A percentile compares a stretch with the other conserved stretches of the same genome.
Conservation (phyloP, 495 filamentous ascomycete species). For the Chaetomium tenue region DNA sequence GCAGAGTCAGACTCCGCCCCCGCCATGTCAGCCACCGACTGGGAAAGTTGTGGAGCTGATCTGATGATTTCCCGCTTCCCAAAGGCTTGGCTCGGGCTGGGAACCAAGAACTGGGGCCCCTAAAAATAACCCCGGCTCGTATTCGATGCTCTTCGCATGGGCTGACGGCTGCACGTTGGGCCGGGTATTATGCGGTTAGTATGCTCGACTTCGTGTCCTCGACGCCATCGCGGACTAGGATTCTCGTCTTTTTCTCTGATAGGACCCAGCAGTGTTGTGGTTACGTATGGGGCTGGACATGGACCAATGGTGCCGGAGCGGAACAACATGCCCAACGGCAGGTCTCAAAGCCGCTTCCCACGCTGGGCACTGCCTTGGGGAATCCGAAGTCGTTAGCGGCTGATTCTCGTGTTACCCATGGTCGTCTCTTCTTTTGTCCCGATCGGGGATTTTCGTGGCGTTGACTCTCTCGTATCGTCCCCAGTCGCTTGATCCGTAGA, state of each 20-base stretch:
- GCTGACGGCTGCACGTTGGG: neutral
- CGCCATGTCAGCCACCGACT: conserved; percentile 5
- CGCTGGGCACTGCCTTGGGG: neutral
- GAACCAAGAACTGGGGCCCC: neutral
- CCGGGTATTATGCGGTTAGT: neutral
- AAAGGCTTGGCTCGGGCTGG: conserved; percentile 4
- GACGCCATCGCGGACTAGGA: neutral
- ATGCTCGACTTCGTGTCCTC: neutral
- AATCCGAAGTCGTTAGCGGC: neutral
- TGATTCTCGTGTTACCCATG: conserved; percentile 12
- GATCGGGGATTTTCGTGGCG: neutral
- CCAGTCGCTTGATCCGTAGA: neutral
- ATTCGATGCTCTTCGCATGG: neutral
- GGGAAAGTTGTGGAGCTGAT: neutral
- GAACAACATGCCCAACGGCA: neutral
- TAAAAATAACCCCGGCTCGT: conserved; percentile 14
- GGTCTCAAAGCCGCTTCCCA: neutral
- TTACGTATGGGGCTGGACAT: conserved; percentile 6
- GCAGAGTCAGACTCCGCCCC: neutral
- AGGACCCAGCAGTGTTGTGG: neutral
- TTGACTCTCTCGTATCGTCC: conserved; percentile 8
- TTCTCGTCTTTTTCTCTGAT: neutral
- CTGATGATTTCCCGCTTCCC: conserved; percentile 4
- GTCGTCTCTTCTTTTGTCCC: conserved; percentile 2
- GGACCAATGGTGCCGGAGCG: conserved; percentile 10